These are phyloP conservation scores for Boletus subcaerulescens DNA, from an alignment of 768 basidiomycete genomes.

Conservation along the genomic window DNA sequence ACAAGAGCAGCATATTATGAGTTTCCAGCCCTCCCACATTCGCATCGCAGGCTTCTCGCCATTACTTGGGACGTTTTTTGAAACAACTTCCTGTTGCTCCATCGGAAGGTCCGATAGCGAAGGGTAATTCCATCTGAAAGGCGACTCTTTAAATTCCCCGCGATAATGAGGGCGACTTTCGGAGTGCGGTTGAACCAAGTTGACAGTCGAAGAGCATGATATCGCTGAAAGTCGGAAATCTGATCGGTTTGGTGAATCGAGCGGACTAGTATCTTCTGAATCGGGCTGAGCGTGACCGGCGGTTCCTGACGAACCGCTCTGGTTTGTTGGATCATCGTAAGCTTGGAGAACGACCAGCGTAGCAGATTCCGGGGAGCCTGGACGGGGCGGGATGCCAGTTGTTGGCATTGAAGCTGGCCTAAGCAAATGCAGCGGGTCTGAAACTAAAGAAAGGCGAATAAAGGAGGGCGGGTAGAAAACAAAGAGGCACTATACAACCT, in stretches of 20 bases:
- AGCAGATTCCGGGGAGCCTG: conserved; percentile 27
- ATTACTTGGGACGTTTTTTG: not conserved
- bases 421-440: conserved; percentile 1
- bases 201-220: conserved; percentile 22
- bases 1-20: conserved; percentile 59
- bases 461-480: conserved; percentile 17
- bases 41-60: conserved; percentile 12
- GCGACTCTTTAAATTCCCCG: conserved; percentile 27
- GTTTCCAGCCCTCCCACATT: conserved; percentile 50
- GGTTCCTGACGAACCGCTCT: not conserved
- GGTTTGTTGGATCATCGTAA: conserved; percentile 15
- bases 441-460: conserved; percentile 1
- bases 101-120: conserved; percentile 18
- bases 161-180: conserved; percentile 3
- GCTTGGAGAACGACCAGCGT: conserved; percentile 28
- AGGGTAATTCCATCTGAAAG: conserved; percentile 32
- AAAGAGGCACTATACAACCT: conserved; percentile 7
- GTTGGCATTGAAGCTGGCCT: conserved; percentile 11
- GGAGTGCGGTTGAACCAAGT: conserved; percentile 21
- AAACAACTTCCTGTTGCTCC: conserved; percentile 2
- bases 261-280: conserved; percentile 5
- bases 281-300: not conserved
- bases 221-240: conserved; percentile 24
- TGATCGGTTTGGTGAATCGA: conserved; percentile 16
- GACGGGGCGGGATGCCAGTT: conserved; percentile 4